Conservation (phyloP, 2,329 filamentous ascomycete genomes). For the Fusarium coffeatum region DNA sequence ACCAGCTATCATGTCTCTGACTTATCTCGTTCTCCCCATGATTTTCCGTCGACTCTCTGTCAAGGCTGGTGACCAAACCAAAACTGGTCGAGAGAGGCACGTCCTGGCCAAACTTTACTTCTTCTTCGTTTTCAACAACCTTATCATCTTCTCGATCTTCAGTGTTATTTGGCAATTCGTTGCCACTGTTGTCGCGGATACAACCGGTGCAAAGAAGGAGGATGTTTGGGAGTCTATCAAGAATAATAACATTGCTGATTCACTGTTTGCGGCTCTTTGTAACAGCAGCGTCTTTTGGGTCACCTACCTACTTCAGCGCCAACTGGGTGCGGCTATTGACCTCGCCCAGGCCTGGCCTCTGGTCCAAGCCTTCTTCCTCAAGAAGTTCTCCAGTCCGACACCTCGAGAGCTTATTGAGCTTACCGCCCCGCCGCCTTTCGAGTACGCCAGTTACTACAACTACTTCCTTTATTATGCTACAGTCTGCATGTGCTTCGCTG, state of each 20-base stretch:
- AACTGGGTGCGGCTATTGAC: conserved; percentile 92
- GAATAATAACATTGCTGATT: conserved; percentile 69
- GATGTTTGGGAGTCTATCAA: conserved; percentile 77
- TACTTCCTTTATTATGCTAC: conserved; percentile 97
- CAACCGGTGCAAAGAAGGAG: conserved; percentile 61
- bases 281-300: conserved; percentile 92
- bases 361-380: conserved; percentile 84
- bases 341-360: conserved; percentile 89
- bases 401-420: conserved; percentile 92
- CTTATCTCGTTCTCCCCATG: conserved; percentile 89
- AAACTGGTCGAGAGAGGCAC: conserved; percentile 91
- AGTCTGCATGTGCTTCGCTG: conserved; percentile 85
- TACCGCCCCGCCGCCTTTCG: conserved; percentile 91
- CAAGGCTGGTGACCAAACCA: conserved; percentile 87
- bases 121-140: conserved; percentile 98
- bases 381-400: conserved; percentile 87
- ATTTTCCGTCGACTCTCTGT: conserved; percentile 90
- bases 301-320: conserved; percentile 90
- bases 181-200: conserved; percentile 68
- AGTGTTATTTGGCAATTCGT: conserved; percentile 83
- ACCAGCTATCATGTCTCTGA: conserved; percentile 85
- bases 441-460: conserved; percentile 97
- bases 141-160: conserved; percentile 94
- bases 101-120: conserved; percentile 90
- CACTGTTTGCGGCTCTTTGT: conserved; percentile 80